Base-by-base conservation (phyloP, 331 rosid species). In the Saraca asoca region DNA sequence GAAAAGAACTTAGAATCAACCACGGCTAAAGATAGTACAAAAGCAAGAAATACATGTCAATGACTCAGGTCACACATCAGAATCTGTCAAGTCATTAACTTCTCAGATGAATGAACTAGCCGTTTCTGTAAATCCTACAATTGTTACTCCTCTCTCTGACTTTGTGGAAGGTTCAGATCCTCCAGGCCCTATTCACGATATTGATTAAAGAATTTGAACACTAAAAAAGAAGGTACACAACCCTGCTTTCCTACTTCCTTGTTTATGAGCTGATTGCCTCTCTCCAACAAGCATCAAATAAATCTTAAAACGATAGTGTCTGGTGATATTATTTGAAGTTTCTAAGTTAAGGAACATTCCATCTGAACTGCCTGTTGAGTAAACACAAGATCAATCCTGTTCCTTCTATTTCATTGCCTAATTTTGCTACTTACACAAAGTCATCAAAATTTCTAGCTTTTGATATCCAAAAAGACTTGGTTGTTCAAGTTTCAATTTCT, bases 201-300 rank as follows among this genome's bases (percentile, higher is more conserved):
- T 85, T 19, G 98, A 88, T 63, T 87, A 91, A 75, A 84, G 57
- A 74, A 91, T 88, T 55, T 89, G 96, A 54, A 88, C 98, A 59
- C 77, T 89, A 24, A 88, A 81, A 79, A 91, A 88, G 81, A 91
- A 88, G 98, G 96, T 91, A 76, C 35, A 2, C 7, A 12, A 56
- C 39, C 57, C 38, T 52, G 20, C 51, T 77, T 77, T 60, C 12
- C 7, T 6, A 49, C 24, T 56, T 76, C 70, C 60, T 65, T 33
- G 12, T 31, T 51, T 64, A 35, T 20, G 34, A 50, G 58, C 6
- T 37, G 4, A 19, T 19, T 35, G 45, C 12, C 62, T 20, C 54
- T 66, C 14, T 35, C 48, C 53, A 58, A 20, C 64, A 63, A 45
- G 44, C 14, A 33, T 65, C 59, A 35, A 51, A 44, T 56, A 43